Evolutionary conservation across 306 rosid genomes (phyloP), one percentile per base, ranked within the genome.

Genomic region (cucumber (Cucumis sativus)): DNA sequence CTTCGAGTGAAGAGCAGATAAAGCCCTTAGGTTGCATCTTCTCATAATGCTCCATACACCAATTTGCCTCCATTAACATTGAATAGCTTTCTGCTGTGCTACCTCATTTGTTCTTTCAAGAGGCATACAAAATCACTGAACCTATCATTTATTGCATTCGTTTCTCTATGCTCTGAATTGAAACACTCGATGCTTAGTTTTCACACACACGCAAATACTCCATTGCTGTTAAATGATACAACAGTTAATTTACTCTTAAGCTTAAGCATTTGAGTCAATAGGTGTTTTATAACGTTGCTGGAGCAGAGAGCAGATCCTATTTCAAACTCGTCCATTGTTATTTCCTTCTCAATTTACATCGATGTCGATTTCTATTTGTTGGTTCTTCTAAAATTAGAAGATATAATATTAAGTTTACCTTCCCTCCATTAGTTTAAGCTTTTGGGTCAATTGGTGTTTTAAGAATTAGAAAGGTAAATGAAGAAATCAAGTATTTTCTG

Each of bases 31-130:
- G 84, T 81, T 82, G 88, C 86, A 73, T 85, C 91, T 88, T 90
- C 87, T 84, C 91, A 81, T 83, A 71, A 11, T 57, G 90, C 88
- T 90, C 89, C 88, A 33, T 59, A 80, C 64, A 82, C 65, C 75
- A 54, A 80, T 23, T 23, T 52, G 86, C 86, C 89, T 84, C 64
- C 9, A 54, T 80, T 64, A 80, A 61, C 37, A 79, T 43, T 79
- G 84, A 84, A 81, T 72, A 79, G 10, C 59, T 62, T n/a, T 30
- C 68, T 87, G 57, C 10, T 55, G 18, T 87, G 57, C 10, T 55
- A 55, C 21, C 69, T 81, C 82, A 63, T 73, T 45, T 60, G 39
- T 79, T 75, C 23, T n/a, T 72, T 74, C 11, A 58, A 67, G 84
- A 74, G 84, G 80, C 79, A 54, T 67, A 82, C 82, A 82, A 74